phyloP scores from a whole-genome alignment of 345 rosid species.

The Rhodamnia rubescens region DNA sequence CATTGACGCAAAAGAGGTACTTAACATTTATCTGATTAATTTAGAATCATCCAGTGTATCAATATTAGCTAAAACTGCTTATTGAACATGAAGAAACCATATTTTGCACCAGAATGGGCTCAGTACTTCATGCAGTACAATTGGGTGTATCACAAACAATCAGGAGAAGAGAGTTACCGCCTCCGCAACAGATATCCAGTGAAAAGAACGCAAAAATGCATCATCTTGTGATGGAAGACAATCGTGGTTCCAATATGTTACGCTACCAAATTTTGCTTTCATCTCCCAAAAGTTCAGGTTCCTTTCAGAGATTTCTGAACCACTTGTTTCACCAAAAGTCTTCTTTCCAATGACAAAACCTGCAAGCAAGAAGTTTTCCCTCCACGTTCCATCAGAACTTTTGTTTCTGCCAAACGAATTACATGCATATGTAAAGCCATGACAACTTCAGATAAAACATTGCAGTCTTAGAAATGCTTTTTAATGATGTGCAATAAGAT shows the following conservation, averaged over 20 bases:
- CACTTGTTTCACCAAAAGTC: slow-evolving; percentile 38
- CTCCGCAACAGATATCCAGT: slow-evolving; percentile 63
- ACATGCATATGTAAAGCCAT: not conserved
- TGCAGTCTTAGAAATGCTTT: not conserved
- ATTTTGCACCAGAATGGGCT: not conserved
- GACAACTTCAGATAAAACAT: not conserved
- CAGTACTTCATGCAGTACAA: not conserved
- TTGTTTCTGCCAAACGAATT: not conserved
- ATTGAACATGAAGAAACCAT: not conserved
- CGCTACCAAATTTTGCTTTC: slow-evolving; percentile 57
- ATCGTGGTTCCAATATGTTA: slow-evolving; percentile 90
- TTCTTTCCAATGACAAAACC: slow-evolving; percentile 72
- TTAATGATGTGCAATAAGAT: not conserved
- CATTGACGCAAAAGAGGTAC: not conserved
- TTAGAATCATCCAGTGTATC: not conserved
- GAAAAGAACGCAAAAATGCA: slow-evolving; percentile 57
- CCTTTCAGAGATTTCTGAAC: slow-evolving; percentile 20
- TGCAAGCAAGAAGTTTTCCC: slow-evolving; percentile 11
- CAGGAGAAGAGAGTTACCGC: slow-evolving; percentile 39
- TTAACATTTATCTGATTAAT: not conserved
- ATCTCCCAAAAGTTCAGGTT: slow-evolving; percentile 48
- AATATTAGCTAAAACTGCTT: not conserved
- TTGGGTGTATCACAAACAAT: not conserved
- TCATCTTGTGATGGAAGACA: slow-evolving; percentile 69
- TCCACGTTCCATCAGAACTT: not conserved